Evolutionary conservation across 768 basidiomycete genomes (phyloP), one percentile per base, ranked within the genome.

Genomic region (Boletellus sp.): DNA sequence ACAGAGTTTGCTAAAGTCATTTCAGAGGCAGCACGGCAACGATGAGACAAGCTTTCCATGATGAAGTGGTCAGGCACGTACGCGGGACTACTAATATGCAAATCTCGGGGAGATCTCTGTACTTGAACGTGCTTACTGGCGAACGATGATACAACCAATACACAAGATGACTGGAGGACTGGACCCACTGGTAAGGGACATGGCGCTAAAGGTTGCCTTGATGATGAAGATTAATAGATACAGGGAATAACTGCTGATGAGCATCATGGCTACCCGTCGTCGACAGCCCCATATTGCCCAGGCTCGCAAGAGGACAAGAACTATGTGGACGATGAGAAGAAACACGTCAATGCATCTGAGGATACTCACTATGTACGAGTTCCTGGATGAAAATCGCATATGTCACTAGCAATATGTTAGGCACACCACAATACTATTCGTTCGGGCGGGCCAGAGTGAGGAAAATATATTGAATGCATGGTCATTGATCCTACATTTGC

Each of bases 241-340:
- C 5, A n/a, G 7, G 11, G 19, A 3, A 36, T 60, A 60, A 13
- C 44, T 32, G 20, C n/a, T 35, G 6, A 60, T 20, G 5, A 60
- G 37, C 11, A 32, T 6, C 11, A 16, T 19, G n/a, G 46, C 39
- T 16, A 42, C 22, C 26, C 20, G 9, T 37, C 28, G 26, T 3
- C 13, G 20, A 11, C 53, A 48, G 51, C 54, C n/a, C n/a, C n/a
- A n/a, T n/a, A n/a, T n/a, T n/a, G n/a, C n/a, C n/a, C n/a, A n/a
- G n/a, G n/a, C n/a, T n/a, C 58, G 47, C 31, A 55, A 10, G 34
- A 60, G 51, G 13, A 58, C 56, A 16, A 60, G 48, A 43, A 55
- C 58, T 60, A 9, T 3, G 12, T 13, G 15, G 16, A 6, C 0
- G 15, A 34, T 17, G 23, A 26, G 35, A 5, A 17, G 12, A 34